A percentile compares a stretch with the other conserved stretches of the same genome.
Conservation (phyloP, 1,284 basidiomycete genomes). For the Melampsora larici-populina region DNA sequence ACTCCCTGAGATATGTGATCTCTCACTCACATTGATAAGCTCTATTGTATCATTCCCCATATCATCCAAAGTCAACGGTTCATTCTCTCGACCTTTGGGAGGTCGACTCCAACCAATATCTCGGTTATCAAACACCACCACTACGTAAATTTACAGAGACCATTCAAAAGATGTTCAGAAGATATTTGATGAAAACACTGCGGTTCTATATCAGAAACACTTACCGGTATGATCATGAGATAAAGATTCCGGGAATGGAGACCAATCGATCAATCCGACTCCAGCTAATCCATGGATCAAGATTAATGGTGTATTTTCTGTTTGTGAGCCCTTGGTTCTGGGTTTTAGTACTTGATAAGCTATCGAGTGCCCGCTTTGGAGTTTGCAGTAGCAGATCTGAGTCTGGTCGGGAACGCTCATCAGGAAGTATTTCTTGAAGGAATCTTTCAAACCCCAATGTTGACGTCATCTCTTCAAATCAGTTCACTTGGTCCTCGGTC, state of each 20-base stretch:
- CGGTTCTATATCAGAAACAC: neutral
- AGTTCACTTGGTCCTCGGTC: too few species aligned
- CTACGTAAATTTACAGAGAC: neutral
- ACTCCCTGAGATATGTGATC: too few species aligned
- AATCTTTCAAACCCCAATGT: too few species aligned
- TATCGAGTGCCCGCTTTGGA: neutral
- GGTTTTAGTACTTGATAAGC: neutral
- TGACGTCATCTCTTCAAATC: too few species aligned
- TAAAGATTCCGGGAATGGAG: neutral
- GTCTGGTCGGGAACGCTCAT: too few species aligned
- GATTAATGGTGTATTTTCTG: neutral
- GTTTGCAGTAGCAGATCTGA: neutral
- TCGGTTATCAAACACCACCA: conserved; percentile 4
- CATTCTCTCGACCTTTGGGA: neutral
- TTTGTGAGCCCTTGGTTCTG: neutral
- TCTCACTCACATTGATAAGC: neutral
- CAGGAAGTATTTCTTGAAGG: too few species aligned
- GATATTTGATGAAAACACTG: neutral
- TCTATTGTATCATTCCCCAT: neutral
- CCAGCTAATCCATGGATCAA: neutral
- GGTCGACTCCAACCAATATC: conserved; percentile 4
- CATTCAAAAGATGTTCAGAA: neutral
- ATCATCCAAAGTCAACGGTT: neutral
- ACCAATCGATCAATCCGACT: conserved; percentile 1
- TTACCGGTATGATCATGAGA: neutral